Evolutionary conservation across 169 alveolate species (phyloP).

Genomic region (Plasmodium malariae): DNA sequence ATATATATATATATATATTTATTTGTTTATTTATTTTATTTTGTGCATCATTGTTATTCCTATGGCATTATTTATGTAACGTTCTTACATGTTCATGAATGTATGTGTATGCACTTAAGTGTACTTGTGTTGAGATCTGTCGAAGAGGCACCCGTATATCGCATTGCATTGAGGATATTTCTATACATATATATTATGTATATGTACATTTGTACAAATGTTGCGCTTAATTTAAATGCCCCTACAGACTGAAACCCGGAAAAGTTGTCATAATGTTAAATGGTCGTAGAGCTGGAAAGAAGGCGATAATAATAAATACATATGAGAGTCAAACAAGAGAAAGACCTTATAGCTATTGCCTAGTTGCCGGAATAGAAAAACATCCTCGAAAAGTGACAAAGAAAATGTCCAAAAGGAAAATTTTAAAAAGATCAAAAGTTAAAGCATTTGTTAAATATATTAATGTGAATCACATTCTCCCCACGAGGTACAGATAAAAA

Average conservation of each 20-base stretch:
- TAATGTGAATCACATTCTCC: conserved; percentile 98
- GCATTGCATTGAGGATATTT: not conserved
- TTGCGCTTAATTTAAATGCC: too few species aligned
- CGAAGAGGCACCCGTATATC: not conserved
- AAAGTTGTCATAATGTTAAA: conserved; percentile 96
- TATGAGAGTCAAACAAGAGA: conserved; percentile 96
- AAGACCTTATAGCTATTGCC: conserved; percentile 95
- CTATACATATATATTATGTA: not conserved
- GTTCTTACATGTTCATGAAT: not conserved
- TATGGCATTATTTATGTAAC: not conserved
- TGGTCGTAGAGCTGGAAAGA: conserved; percentile 99
- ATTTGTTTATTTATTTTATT: too few species aligned
- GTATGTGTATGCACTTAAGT: not conserved
- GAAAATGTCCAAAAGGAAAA: conserved; percentile 94
- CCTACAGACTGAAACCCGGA: conserved; percentile 95
- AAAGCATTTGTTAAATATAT: conserved; percentile 97
- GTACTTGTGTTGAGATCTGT: not conserved
- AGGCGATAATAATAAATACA: conserved; percentile 96
- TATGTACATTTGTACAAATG: conserved; percentile 82
- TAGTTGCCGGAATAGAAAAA: conserved; percentile 98
- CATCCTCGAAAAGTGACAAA: conserved; percentile 95
- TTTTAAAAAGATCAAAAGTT: conserved; percentile 94
- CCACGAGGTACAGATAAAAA: conserved; percentile 93
- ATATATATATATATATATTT: too few species aligned
- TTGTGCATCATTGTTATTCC: not conserved